phyloP scores from a whole-genome alignment of 257 asterid species.

The Penstemon newberryi region DNA sequence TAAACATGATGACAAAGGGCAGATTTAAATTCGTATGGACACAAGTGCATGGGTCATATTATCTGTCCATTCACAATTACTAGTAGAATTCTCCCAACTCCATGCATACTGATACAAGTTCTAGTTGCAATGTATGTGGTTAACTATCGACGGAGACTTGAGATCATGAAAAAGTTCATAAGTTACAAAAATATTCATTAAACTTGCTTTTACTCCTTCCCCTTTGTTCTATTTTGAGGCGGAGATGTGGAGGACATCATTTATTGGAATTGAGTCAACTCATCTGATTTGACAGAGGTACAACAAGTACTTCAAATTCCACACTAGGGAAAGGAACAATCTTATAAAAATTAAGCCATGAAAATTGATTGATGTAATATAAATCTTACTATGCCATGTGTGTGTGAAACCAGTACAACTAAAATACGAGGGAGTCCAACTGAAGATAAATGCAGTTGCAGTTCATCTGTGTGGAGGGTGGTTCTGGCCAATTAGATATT shows the following conservation, averaged over 20 bases:
- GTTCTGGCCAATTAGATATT: neutral
- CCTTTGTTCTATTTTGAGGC: constrained; percentile 7
- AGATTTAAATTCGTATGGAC: neutral
- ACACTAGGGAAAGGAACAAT: neutral
- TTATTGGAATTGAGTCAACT: neutral
- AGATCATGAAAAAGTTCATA: neutral
- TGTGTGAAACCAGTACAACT: neutral
- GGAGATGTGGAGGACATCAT: neutral
- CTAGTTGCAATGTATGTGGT: constrained; percentile 4
- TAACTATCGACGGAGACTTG: constrained; percentile 5
- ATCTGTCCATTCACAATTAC: constrained; percentile 23
- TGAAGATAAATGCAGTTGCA: constrained; percentile 4
- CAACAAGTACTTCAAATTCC: neutral
- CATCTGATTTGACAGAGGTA: constrained; percentile 18
- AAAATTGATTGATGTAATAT: neutral
- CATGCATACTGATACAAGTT: neutral
- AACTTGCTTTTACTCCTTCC: constrained; percentile 6
- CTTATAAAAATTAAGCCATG: neutral
- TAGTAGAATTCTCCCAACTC: constrained; percentile 18
- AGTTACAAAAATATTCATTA: neutral
- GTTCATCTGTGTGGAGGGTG: neutral
- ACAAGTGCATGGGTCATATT: constrained; percentile 4
- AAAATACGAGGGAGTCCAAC: neutral
- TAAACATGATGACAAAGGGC: neutral
- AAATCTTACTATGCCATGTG: constrained; percentile 7